phyloP scores from a whole-genome alignment of 108 stramenopile genomes.

The Pseudonitzschia delicatissima region DNA sequence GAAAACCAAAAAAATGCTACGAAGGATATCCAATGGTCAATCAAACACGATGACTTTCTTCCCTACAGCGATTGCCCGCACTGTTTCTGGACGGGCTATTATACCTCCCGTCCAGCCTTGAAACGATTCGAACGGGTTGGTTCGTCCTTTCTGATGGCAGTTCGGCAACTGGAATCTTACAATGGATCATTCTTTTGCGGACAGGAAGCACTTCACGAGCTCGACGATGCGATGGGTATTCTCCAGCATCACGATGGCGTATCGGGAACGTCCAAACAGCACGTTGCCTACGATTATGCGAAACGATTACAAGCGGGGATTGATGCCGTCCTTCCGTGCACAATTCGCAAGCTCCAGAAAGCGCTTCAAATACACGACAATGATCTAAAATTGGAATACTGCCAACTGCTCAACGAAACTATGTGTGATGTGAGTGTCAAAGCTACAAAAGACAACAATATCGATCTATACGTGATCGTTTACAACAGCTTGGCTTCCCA shows the following conservation, averaged over 20 bases:
- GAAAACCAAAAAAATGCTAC: neutral
- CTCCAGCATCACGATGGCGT: slow-evolving; percentile 92
- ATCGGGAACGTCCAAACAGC: slow-evolving; percentile 85
- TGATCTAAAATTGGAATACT: slow-evolving; percentile 31
- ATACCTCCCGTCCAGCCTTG: slow-evolving; percentile 78
- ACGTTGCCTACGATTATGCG: slow-evolving; percentile 90
- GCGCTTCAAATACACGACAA: neutral
- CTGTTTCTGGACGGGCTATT: slow-evolving; percentile 95
- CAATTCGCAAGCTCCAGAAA: slow-evolving; percentile 42
- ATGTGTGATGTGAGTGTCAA: slow-evolving; percentile 63
- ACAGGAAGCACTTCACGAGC: slow-evolving; percentile 3
- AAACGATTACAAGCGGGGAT: slow-evolving; percentile 67
- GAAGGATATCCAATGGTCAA: slow-evolving; percentile 15
- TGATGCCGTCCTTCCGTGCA: slow-evolving; percentile 45
- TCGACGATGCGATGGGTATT: slow-evolving; percentile 81
- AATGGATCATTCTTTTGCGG: neutral
- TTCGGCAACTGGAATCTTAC: slow-evolving; percentile 37
- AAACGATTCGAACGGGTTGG: slow-evolving; percentile 83
- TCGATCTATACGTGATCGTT: slow-evolving; percentile 60
- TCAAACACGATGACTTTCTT: slow-evolving; percentile 88
- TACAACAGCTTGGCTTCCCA: slow-evolving; percentile 78
- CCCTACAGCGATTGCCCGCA: slow-evolving; percentile 87
- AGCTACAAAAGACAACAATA: slow-evolving; percentile 15
- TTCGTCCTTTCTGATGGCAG: slow-evolving; percentile 70
- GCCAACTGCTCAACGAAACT: slow-evolving; percentile 82